Evolutionary conservation across 805 yeast species (phyloP).

Genomic region (Suhomyces xylopsoci): DNA sequence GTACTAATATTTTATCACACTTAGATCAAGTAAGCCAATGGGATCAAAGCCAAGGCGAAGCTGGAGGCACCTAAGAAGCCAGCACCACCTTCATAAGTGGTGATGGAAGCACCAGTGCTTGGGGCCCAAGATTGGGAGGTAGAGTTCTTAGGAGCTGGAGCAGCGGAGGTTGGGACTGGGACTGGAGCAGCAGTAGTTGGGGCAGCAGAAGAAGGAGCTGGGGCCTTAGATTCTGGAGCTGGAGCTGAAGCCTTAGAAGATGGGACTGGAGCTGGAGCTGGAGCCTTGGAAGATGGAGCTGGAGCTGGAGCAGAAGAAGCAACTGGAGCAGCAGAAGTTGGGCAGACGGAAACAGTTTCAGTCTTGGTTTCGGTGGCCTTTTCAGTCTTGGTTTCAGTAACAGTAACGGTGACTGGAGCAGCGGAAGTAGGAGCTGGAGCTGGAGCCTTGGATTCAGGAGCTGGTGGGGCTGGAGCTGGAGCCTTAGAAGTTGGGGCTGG

Average conservation of each 20-base stretch:
- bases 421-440: slow-evolving; percentile 5
- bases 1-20: not conserved
- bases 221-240: slow-evolving; percentile 3
- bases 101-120: slow-evolving; percentile 7
- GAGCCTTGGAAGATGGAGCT: slow-evolving; percentile 5
- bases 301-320: slow-evolving; percentile 11
- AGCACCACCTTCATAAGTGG: slow-evolving; percentile 13
- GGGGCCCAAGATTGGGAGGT: slow-evolving; percentile 4
- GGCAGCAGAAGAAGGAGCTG: not conserved
- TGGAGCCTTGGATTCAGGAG: slow-evolving; percentile 1
- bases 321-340: slow-evolving; percentile 10
- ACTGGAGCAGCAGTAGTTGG: slow-evolving; percentile 5
- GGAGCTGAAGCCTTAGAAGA: slow-evolving; percentile 7
- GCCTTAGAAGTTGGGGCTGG: slow-evolving; percentile 9
- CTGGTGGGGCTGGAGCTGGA: not conserved
- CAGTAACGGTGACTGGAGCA: slow-evolving; percentile 12
- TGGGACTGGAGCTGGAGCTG: slow-evolving; percentile 4
- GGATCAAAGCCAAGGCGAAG: slow-evolving; percentile 28
- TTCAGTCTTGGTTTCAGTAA: slow-evolving; percentile 3
- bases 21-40: slow-evolving; percentile 38
- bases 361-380: not conserved
- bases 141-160: not conserved
- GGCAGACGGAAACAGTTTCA: slow-evolving; percentile 1
- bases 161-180: slow-evolving; percentile 5
- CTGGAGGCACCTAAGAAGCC: slow-evolving; percentile 21